phyloP scores from a whole-genome alignment of 1,284 basidiomycete species.

The Boletus mariae region DNA sequence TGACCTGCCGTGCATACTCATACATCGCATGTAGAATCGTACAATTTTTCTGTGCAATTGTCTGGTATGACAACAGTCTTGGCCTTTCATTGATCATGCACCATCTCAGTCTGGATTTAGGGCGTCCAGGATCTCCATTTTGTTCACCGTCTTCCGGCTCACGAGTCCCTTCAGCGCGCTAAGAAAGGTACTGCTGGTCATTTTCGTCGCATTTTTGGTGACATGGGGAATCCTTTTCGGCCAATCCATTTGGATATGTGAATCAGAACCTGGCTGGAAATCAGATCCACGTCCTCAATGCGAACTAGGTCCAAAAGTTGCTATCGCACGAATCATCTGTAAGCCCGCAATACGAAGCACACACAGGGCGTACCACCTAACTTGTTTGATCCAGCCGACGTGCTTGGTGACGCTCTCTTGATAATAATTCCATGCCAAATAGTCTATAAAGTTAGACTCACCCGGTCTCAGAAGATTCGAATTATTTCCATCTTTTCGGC shows the following conservation, averaged over 20 bases:
- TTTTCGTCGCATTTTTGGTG: background rate
- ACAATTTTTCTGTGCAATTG: slow-evolving; percentile 1
- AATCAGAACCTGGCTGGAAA: slow-evolving; percentile 5
- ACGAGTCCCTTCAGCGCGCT: background rate
- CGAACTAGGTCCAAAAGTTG: background rate
- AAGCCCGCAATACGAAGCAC: background rate
- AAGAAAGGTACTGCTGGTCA: background rate
- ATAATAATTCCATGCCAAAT: slow-evolving; percentile 3
- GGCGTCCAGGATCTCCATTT: slow-evolving; percentile 2
- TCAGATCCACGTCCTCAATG: background rate
- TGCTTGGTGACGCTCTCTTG: slow-evolving; percentile 3
- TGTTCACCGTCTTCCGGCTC: slow-evolving; percentile 4
- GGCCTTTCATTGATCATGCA: background rate
- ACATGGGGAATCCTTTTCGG: slow-evolving; percentile 3
- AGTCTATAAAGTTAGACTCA: slow-evolving; percentile 1
- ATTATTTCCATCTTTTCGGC: slow-evolving; percentile 7
- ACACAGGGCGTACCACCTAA: background rate
- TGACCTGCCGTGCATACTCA: background rate
- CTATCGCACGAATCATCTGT: slow-evolving; percentile 2
- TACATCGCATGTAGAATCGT: background rate
- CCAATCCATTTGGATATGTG: slow-evolving; percentile 5
- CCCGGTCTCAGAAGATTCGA: slow-evolving; percentile 2
- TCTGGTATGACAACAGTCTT: background rate
- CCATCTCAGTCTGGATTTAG: background rate
- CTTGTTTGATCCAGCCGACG: background rate